Base-by-base conservation (phyloP, 108 stramenopile genomes). In the Pseudonitzschia multistriata region DNA sequence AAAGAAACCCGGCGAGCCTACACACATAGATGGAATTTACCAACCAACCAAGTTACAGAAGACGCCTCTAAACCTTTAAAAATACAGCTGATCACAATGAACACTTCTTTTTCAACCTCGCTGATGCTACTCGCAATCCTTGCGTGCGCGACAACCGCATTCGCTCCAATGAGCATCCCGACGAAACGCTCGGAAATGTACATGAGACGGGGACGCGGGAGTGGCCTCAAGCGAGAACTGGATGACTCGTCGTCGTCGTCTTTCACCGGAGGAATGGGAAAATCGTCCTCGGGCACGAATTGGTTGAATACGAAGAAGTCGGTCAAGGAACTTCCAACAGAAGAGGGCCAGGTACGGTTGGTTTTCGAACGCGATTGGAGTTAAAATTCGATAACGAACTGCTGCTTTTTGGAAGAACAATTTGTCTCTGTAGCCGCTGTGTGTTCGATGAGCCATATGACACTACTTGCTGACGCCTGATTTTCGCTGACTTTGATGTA, bases 301-400 rank as follows among this genome's bases (percentile, higher is more conserved):
- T 75, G 74, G 74, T 49, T 75, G 25, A 68, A 68, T 29, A 69
- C 68, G 63, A 50, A 69, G 8, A 47, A 73, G 3, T 67, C 56
- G 29, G 45, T 73, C 35, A 65, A 83, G 71, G 59, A 74, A 50
- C 61, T 92, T 6, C 88, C 91, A 10, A 54, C 67, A n/a, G 85
- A 88, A 39, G 68, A 82, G 33, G 80, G 76, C 70, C 72, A 62
- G 30, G 84, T 92, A 24, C 74, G 77, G n/a, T n/a, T n/a, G n/a
- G n/a, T n/a, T n/a, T n/a, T n/a, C n/a, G 39, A 65, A 86, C n/a
- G n/a, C n/a, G n/a, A n/a, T n/a, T n/a, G n/a, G n/a, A n/a, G n/a
- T n/a, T n/a, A n/a, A n/a, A n/a, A n/a, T n/a, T n/a, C n/a, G n/a
- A n/a, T n/a, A n/a, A n/a, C n/a, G n/a, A n/a, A n/a, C n/a, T n/a